phyloP scores from a whole-genome alignment of 495 filamentous ascomycete species.

The Daldinia vernicosa region DNA sequence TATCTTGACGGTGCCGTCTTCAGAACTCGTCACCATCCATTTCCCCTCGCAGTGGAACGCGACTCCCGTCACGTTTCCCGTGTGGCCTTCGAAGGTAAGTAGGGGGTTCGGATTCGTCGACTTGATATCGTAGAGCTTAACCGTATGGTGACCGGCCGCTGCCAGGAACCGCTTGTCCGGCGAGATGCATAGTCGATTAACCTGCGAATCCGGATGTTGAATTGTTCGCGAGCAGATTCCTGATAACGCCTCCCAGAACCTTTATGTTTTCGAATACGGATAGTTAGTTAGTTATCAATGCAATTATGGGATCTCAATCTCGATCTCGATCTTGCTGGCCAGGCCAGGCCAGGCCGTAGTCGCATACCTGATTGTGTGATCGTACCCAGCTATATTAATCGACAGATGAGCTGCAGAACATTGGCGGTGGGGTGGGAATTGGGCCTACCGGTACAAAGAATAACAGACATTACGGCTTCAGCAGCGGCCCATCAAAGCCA shows the following conservation, averaged over 20 bases:
- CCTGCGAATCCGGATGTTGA: constrained; percentile 96
- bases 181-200: constrained; percentile 97
- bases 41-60: constrained; percentile 98
- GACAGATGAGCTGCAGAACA: constrained; percentile 27
- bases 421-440: neutral
- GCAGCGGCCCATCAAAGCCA: constrained; percentile 16
- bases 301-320: neutral
- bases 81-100: constrained; percentile 93
- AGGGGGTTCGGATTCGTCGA: constrained; percentile 93
- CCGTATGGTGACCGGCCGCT: constrained; percentile 90
- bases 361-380: constrained; percentile 94
- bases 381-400: constrained; percentile 83
- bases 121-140: constrained; percentile 98
- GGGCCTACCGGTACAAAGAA: constrained; percentile 81
- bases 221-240: constrained; percentile 98
- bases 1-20: constrained; percentile 97
- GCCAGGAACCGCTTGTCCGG: constrained; percentile 97
- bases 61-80: constrained; percentile 92
- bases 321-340: neutral
- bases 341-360: neutral
- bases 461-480: constrained; percentile 75
- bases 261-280: constrained; percentile 43
- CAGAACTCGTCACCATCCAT: constrained; percentile 99
- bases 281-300: constrained; percentile 6
- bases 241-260: constrained; percentile 98